phyloP scores from a whole-genome alignment of 306 rosid genomes.

The Vigna hirtella region DNA sequence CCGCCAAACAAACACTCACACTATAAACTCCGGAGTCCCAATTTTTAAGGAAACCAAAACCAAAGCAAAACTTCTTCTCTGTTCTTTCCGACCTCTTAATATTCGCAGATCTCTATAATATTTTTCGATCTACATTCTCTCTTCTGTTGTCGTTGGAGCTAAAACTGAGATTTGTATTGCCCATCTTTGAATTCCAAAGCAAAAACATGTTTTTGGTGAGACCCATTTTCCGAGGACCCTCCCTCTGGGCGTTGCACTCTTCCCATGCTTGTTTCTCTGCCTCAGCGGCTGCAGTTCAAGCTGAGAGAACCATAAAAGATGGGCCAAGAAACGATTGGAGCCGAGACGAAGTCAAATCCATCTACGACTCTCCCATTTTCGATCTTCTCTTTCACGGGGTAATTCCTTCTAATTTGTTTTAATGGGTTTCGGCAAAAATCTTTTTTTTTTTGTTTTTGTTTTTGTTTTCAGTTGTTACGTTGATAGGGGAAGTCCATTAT shows the following conservation, averaged over 20 bases:
- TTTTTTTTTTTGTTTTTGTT: neutral
- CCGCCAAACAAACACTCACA: neutral
- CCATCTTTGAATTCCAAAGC: neutral
- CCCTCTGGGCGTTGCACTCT: constrained; percentile 47
- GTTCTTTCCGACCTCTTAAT: neutral
- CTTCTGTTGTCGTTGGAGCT: neutral
- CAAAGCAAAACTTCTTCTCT: neutral
- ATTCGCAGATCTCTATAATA: neutral
- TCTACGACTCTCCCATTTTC: constrained; percentile 83
- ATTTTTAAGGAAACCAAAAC: neutral
- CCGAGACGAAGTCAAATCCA: constrained; percentile 66
- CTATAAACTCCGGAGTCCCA: neutral
- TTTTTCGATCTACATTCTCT: neutral
- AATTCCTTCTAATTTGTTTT: neutral
- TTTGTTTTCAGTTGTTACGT: neutral
- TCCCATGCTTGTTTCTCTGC: constrained; percentile 39
- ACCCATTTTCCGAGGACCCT: constrained; percentile 49
- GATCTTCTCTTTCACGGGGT: constrained; percentile 99
- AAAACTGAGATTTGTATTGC: neutral
- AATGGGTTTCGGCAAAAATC: neutral
- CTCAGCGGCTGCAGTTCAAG: constrained; percentile 79
- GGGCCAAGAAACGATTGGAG: constrained; percentile 88
- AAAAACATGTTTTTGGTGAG: constrained; percentile 54
- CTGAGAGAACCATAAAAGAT: constrained; percentile 67
- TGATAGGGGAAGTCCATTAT: neutral